Evolutionary conservation across 495 filamentous ascomycete genomes (phyloP), one percentile per base, ranked within the genome.

Genomic region (Podospora sp.): DNA sequence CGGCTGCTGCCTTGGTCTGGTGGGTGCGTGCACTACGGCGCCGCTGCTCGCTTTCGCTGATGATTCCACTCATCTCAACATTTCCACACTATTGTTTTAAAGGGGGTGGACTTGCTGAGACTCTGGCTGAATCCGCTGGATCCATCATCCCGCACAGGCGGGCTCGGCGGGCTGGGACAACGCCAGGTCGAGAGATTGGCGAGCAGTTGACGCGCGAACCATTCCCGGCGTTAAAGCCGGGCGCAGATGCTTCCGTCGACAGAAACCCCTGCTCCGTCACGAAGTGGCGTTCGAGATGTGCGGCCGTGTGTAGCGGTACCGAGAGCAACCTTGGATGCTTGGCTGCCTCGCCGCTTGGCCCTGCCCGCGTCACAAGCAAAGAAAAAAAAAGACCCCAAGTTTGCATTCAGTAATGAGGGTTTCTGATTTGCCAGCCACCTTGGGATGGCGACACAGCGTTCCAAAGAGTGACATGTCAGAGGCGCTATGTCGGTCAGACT

Each of bases 181-280:
- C 29, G 29, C 29, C 29, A 33, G 59, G 29, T 40, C 50, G 51
- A 51, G 52, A 35, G 63, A 65, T 65, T 65, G 63, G 63, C 63
- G 63, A 65, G 56, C 9, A 46, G 40, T 62, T 62, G 40, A 50
- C 20, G 49, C 20, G 21, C 65, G 33, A 56, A 26, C 61, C 70
- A 72, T 70, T 68, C 68, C 70, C 70, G 65, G 65, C 65, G 46
- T 69, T 73, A 73, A 71, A 71, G 64, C 73, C 71, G 72, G 55
- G 62, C 33, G 57, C 25, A 64, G 60, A 68, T 46, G 59, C 50
- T 58, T 63, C 63, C 65, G 52, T 18, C 6, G 51, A n/a, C n/a
- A 21, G n/a, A 14, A 21, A 65, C 63, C 63, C 65, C 50, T 68
- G 63, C 61, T 46, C 59, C 26, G 16, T 26, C 22, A 50, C 62